Percentiles rank a stretch among this genome's conserved stretches.
These are phyloP conservation scores for Oenanthe sinensis DNA, from an alignment of 129 eudicot genomes.

Conservation along the genomic window DNA sequence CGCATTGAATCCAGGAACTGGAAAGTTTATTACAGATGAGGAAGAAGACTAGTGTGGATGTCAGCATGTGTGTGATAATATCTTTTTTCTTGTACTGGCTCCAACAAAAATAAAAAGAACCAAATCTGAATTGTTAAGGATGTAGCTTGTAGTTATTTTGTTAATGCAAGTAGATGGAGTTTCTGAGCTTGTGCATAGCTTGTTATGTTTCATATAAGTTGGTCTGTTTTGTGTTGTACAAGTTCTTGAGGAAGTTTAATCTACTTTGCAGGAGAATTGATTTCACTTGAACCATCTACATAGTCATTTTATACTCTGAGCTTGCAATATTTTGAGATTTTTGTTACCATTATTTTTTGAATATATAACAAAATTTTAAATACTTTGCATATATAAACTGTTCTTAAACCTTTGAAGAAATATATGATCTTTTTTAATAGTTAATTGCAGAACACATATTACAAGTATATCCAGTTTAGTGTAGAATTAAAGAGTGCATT, in stretches of 20 bases:
- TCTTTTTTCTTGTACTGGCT: neutral
- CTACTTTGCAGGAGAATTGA: neutral
- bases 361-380: neutral
- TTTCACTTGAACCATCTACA: neutral
- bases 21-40: slow-evolving; percentile 87
- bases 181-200: neutral
- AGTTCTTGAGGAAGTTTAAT: slow-evolving; percentile 1
- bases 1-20: slow-evolving; percentile 95
- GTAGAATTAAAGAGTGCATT: too few species aligned
- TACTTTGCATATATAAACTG: too few species aligned
- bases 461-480: too few species aligned
- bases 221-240: neutral
- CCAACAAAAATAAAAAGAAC: neutral
- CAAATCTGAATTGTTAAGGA: neutral
- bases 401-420: too few species aligned
- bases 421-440: too few species aligned
- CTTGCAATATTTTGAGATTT: neutral
- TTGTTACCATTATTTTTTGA: too few species aligned
- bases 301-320: neutral
- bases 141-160: slow-evolving; percentile 5
- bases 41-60: slow-evolving; percentile 16
- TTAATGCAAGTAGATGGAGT: neutral
- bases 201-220: neutral
- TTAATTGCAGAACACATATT: too few species aligned
- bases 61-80: neutral